These are phyloP conservation scores for Singerocomus rubriflavus DNA, from an alignment of 1,284 basidiomycete species.

Conservation along the genomic window DNA sequence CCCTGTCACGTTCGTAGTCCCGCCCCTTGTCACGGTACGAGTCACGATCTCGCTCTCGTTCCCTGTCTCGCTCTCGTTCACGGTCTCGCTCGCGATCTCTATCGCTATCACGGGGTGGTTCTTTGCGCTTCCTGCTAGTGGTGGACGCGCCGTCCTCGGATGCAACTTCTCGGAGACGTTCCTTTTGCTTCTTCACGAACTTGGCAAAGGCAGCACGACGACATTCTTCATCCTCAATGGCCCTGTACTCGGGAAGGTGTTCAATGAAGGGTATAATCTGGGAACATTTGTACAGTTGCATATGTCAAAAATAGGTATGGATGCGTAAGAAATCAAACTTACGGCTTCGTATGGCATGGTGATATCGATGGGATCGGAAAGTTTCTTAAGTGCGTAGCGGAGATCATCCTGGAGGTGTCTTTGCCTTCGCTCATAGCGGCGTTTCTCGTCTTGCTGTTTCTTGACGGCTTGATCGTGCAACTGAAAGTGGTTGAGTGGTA, in stretches of 20 bases:
- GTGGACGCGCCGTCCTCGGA: constrained; percentile 79
- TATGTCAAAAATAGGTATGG: not conserved
- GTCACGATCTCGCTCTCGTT: constrained; percentile 38
- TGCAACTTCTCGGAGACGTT: constrained; percentile 70
- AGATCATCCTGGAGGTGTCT: constrained; percentile 93
- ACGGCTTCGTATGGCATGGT: constrained; percentile 77
- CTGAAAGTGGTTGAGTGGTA: constrained; percentile 38
- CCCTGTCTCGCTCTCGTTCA: constrained; percentile 43
- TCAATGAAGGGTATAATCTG: constrained; percentile 75
- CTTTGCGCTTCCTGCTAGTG: constrained; percentile 72
- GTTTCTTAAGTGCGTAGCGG: constrained; percentile 91
- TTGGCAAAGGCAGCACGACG: constrained; percentile 79
- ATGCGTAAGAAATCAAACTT: constrained; percentile 22
- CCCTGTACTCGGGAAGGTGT: constrained; percentile 79
- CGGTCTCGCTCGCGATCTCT: constrained; percentile 37
- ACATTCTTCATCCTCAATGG: constrained; percentile 78
- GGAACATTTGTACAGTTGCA: not conserved
- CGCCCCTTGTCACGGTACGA: constrained; percentile 32
- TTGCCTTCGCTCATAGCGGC: constrained; percentile 77
- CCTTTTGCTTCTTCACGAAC: constrained; percentile 86
- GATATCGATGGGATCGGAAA: constrained; percentile 76
- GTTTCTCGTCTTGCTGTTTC: constrained; percentile 76
- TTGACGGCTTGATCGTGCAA: constrained; percentile 68
- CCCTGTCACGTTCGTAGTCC: constrained; percentile 35
- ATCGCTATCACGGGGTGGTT: constrained; percentile 52